Conservation (phyloP, 352 stramenopile genomes). For the Pythium utonaiense region DNA sequence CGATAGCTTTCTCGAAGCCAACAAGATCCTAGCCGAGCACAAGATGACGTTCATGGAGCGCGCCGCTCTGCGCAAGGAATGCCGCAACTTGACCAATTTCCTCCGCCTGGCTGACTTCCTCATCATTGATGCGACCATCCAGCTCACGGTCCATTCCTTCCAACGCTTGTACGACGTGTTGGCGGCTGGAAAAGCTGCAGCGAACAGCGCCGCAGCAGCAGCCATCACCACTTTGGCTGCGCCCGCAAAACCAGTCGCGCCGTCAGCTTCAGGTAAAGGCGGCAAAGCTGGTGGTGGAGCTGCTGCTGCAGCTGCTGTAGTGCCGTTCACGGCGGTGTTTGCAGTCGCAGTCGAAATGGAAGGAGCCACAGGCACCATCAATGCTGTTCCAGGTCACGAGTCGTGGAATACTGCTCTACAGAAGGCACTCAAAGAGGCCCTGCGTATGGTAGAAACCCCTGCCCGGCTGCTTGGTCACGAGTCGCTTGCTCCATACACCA, state of each 20-base stretch:
- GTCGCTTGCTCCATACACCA: conserved; percentile 73
- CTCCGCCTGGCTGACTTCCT: conserved; percentile 91
- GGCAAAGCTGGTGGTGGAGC: background rate
- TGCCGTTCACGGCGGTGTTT: conserved; percentile 56
- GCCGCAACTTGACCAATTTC: conserved; percentile 90
- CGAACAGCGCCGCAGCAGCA: conserved; percentile 3
- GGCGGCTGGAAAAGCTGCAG: conserved; percentile 41
- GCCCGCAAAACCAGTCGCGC: background rate
- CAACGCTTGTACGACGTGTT: conserved; percentile 53
- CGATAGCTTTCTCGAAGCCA: conserved; percentile 87
- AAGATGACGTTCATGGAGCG: conserved; percentile 98
- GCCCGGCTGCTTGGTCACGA: conserved; percentile 80
- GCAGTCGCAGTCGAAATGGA: conserved; percentile 69
- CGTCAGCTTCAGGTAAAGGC: conserved; percentile 4
- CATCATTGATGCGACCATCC: conserved; percentile 86
- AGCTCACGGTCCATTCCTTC: conserved; percentile 82
- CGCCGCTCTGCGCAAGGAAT: conserved; percentile 89
- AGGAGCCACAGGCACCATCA: conserved; percentile 30
- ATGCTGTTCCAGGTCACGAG: conserved; percentile 56
- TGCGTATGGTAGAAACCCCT: conserved; percentile 87
- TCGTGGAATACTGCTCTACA: conserved; percentile 70
- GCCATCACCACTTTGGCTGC: background rate
- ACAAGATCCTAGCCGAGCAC: conserved; percentile 91
- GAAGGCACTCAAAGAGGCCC: conserved; percentile 73
- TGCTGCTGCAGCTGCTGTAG: background rate